Base-by-base conservation (phyloP, 768 basidiomycete genomes). In the Amanita pallidorosea region DNA sequence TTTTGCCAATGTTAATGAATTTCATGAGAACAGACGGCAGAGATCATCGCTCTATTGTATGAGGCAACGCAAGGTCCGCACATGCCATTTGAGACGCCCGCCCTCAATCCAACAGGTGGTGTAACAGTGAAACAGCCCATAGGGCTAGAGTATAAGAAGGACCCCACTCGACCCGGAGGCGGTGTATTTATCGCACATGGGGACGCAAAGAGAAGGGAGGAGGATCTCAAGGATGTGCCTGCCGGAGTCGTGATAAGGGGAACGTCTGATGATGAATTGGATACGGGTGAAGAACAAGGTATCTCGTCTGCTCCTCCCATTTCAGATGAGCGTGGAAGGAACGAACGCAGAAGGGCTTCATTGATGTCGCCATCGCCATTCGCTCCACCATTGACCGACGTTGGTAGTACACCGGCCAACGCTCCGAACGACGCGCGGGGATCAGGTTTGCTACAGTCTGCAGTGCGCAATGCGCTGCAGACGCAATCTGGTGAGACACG, bases 41-140 rank as follows among this genome's bases (percentile, higher is more conserved):
- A 97, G 67, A 94, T 95, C 51, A 95, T 96, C 57, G 76, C 87
- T 5, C 71, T 97, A 22, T 72, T 96, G 33, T 94, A 90, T 64
- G 91, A 94, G 67, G 90, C 93, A 11, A 95, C 94, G n/a, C 85
- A 88, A 63, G 84, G 85, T n/a, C 74, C 61, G 44, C 70, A 62
- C 45, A 59, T 70, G 53, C 70, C 70, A 7, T 65, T 80, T 48
- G 76, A 81, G 57, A 72, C 80, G 0, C 80, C 83, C 8, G 70
- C 77, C 13, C 72, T 91, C 51, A 93, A 92, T 61, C 91, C 93
- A 3, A 82, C 76, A 0, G 85, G 88, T 1, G 83, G 84, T 25
- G 80, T 79, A 52, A 79, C 70, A 33, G 76, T 67, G 46, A 76
- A 73, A 55, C 73, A 71, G n/a, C 77, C 74, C 5, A 59, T 75